Evolutionary conservation across 352 stramenopile genomes (phyloP), one percentile per base, ranked within the genome.

Genomic region (Globisporangium alternatum): DNA sequence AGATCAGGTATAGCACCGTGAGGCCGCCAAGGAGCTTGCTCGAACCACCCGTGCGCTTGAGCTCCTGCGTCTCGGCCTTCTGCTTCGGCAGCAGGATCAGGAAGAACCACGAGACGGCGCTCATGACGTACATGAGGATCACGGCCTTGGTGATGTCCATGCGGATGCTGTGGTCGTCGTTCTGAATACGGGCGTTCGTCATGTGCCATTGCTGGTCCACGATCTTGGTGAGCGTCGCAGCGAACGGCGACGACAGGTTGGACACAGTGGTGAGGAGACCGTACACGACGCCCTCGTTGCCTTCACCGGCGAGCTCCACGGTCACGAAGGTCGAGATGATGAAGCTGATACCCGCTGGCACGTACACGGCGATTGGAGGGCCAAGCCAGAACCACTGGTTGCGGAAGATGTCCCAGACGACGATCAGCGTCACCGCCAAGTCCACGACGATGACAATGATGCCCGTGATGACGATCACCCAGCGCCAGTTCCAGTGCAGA

Each of bases 311-410:
- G 21, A 88, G 56, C 62, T 88, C 78, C 0, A 87, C 78, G 12
- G 75, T 66, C 41, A 76, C 66, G 64, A 71, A 82, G 17, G 72
- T 81, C 8, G 41, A 41, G 25, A 83, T 71, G 12, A 86, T 72
- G 21, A 76, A 86, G 37, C 65, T 60, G 21, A 86, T 75, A 21
- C 69, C 75, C 25, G 62, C 59, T 12, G 75, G 72, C 8, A 83
- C 57, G 28, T 75, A 70, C 45, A 76, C 70, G 3, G 75, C 57
- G n/a, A 83, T 51, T 0, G 74, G 66, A 10, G 73, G 66, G 9
- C 71, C 76, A n/a, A 83, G 55, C 68, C 69, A 81, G 52, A 85
- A 83, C 77, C 77, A 86, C 56, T 79, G 70, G 58, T 70, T 73
- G 25, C 77, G 75, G 7, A 81, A 3, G 0, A 80, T 62, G 33